Evolutionary conservation across 192 early-diverging fungal species (phyloP), one percentile per base, ranked within the genome.

Genomic region (Podila minutissima): DNA sequence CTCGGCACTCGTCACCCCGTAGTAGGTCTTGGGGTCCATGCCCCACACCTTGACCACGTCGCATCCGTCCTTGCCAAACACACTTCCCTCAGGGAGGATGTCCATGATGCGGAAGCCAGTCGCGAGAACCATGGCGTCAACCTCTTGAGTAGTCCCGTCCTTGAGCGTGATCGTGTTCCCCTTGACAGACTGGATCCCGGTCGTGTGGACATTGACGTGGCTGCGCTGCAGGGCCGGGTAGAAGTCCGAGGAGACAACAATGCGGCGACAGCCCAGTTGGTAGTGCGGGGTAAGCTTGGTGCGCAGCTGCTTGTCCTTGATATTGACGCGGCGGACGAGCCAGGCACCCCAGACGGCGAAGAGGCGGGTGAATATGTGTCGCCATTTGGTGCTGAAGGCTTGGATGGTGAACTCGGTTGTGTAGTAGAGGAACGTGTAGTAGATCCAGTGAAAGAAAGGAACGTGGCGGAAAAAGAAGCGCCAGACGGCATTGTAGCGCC

Each of bases 81-180:
- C 17, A 58, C 71, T 71, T 24, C 77, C 67, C 24, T 59, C 64
- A 20, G 71, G 51, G 20, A 85, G 62, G 24, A 72, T 50, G 9
- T 82, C 66, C 33, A 76, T 75, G 12, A 82, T 74, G 28, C 85
- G 59, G 64, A 89, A 90, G 2, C 89, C 89, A 8, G 89, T 90
- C 5, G 87, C 89, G 13, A 85, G 63, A 20, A 89, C 67, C 61
- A 90, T 22, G 15, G 85, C 83, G 59, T 90, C 89, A 5, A 72
- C 73, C 35, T 88, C 83, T 50, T 82, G 74, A 7, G 51, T 46
- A 12, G 57, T 76, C 4, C 78, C 83, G 64, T 86, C 83, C 33
- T 61, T 64, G 64, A 74, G 53, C 0, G 59, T 69, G 20, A 88
- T 41, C 51, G 48, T 87, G 59, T 58, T 71, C 41, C 55, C 75